These are phyloP conservation scores for Triangularia verruculosa DNA, from an alignment of 2,329 filamentous ascomycete genomes.

Conservation along the genomic window DNA sequence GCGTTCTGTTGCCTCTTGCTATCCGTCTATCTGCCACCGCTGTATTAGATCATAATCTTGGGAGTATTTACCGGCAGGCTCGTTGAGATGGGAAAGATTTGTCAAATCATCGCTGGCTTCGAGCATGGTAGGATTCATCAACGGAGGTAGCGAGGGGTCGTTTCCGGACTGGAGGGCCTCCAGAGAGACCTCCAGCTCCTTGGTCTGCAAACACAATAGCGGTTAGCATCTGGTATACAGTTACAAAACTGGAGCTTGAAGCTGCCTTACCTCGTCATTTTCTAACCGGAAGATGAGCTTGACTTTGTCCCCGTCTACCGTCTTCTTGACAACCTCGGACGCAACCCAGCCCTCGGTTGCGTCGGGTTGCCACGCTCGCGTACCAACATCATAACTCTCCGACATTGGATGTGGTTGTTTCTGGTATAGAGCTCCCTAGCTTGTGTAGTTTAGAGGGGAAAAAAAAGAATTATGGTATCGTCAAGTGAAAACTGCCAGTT, in stretches of 20 bases:
- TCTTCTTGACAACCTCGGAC: conserved; percentile 88
- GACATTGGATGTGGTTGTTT: conserved; percentile 60
- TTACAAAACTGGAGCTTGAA: conserved; percentile 10
- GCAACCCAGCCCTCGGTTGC: conserved; percentile 94
- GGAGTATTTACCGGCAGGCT: conserved; percentile 75
- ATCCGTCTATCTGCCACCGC: neutral
- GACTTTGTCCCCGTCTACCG: conserved; percentile 79
- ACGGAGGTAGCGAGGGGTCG: conserved; percentile 75
- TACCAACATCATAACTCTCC: conserved; percentile 93
- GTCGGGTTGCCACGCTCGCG: conserved; percentile 97
- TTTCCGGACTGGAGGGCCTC: conserved; percentile 74
- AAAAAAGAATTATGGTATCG: conserved; percentile 14
- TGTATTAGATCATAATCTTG: neutral
- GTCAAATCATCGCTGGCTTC: conserved; percentile 98
- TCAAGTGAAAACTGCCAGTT: conserved; percentile 20
- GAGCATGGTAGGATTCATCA: conserved; percentile 98
- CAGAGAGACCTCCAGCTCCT: conserved; percentile 72
- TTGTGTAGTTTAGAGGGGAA: conserved; percentile 10
- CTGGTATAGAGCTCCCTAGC: conserved; percentile 12
- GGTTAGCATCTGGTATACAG: conserved; percentile 12
- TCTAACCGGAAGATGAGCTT: conserved; percentile 83
- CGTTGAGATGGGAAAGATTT: conserved; percentile 95
- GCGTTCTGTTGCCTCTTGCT: conserved; percentile 11
- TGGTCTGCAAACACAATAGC: conserved; percentile 54
- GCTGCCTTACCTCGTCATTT: conserved; percentile 76